A percentile compares a stretch with the other conserved stretches of the same genome.
Conservation (phyloP, 1,284 basidiomycete genomes). For the Ceratobasidium sp. region DNA sequence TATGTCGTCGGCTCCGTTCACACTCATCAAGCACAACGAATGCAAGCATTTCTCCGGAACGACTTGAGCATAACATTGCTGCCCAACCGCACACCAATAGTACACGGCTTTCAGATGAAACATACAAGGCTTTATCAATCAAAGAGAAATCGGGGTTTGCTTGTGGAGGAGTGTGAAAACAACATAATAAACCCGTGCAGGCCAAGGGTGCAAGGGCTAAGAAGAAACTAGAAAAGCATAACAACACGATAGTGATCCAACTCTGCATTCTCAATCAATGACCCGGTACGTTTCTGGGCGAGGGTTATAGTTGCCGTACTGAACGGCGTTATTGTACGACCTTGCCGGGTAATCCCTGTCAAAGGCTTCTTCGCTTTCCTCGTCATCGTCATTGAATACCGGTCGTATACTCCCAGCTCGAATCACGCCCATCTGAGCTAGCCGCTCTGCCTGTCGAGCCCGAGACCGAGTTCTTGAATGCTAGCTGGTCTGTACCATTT, state of each 20-base stretch:
- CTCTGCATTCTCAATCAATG: not conserved
- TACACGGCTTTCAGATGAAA: not conserved
- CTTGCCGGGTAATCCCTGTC: not conserved
- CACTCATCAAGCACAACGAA: not conserved
- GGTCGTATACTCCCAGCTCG: not conserved
- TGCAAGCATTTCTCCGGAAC: not conserved
- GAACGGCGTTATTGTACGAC: not conserved
- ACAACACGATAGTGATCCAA: not conserved
- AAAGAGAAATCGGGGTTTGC: not conserved
- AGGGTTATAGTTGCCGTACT: not conserved
- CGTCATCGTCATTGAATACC: not conserved
- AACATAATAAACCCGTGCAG: not conserved
- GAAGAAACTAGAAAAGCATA: not conserved
- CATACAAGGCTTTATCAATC: not conserved
- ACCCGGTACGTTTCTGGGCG: not conserved
- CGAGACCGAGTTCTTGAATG: conserved; percentile 30
- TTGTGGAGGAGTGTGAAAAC: not conserved
- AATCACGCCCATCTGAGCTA: conserved; percentile 30
- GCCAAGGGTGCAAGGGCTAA: not conserved
- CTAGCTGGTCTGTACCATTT: conserved; percentile 1
- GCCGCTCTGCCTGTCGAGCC: conserved; percentile 14
- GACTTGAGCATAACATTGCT: not conserved
- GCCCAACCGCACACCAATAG: not conserved
- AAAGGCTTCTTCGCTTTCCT: conserved; percentile 6
- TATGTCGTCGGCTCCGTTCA: not conserved